Evolutionary conservation across 2,329 filamentous ascomycete species (phyloP).

Genomic region (Trichoderma sp.): DNA sequence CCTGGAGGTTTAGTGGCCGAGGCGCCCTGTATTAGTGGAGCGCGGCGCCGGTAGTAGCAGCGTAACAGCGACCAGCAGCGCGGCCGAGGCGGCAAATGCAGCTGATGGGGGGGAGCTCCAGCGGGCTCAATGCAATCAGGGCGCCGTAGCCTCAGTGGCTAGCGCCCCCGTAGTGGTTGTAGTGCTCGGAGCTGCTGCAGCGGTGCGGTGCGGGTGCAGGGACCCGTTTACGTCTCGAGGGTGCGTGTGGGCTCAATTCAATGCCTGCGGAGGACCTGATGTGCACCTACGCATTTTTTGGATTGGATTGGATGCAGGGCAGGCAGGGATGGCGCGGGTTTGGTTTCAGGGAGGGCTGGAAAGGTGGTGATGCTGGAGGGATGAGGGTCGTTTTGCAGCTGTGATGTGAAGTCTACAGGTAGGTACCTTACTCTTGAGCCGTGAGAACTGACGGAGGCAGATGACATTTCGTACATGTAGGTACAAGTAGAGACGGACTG

Average conservation of each 20-base stretch:
- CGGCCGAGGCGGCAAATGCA: conserved; percentile 18
- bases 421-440: no score
- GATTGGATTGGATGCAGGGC: not conserved
- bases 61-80: conserved; percentile 7
- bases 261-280: not conserved
- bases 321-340: not conserved
- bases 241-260: conserved; percentile 8
- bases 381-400: no score
- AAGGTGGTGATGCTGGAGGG: not conserved
- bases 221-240: conserved; percentile 12
- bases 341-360: conserved; percentile 21
- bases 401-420: no score
- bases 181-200: not conserved
- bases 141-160: not conserved
- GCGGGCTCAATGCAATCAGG: not conserved
- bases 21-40: conserved; percentile 25
- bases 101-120: conserved; percentile 5
- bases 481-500: no score
- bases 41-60: conserved; percentile 6
- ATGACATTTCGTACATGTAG: no score
- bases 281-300: not conserved
- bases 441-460: no score
- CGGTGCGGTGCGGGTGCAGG: conserved; percentile 27
- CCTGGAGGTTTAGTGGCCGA: conserved; percentile 12
- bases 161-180: not conserved